Conservation (phyloP, 2,329 filamentous ascomycete genomes). For the Monosporascus sp. region DNA sequence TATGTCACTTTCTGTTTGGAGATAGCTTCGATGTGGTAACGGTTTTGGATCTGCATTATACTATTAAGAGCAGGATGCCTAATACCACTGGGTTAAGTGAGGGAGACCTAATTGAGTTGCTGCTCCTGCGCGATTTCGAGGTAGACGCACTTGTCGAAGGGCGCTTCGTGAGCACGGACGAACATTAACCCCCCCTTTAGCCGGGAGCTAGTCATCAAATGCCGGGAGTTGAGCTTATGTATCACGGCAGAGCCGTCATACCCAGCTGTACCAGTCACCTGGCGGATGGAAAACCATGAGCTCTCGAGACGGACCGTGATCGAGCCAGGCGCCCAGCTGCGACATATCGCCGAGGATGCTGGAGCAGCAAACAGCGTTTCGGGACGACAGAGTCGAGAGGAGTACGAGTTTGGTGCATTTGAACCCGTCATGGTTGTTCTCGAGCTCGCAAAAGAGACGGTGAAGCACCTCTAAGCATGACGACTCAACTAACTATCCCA, state of each 20-base stretch:
- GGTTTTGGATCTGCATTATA: too few relatives aligned
- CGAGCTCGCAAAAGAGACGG: constrained; percentile 9
- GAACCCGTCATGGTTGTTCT: constrained; percentile 16
- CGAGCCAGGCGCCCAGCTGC: constrained; percentile 13
- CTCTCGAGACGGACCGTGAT: constrained; percentile 14
- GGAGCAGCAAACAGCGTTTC: constrained; percentile 14
- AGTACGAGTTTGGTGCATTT: constrained; percentile 17
- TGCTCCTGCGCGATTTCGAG: constrained; percentile 23
- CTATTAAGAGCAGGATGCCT: constrained; percentile 2
- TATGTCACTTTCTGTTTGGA: too few relatives aligned
- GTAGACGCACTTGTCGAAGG: constrained; percentile 20
- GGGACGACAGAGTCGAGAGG: constrained; percentile 15
- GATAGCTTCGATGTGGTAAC: too few relatives aligned
- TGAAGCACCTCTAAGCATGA: constrained; percentile 4
- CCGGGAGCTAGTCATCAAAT: constrained; percentile 11
- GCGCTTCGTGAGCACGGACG: constrained; percentile 14
- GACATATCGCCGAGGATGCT: constrained; percentile 10
- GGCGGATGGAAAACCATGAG: constrained; percentile 12
- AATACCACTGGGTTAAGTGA: constrained; percentile 9
- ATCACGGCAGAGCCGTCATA: constrained; percentile 17
- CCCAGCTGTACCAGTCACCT: constrained; percentile 14
- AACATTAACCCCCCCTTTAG: constrained; percentile 13
- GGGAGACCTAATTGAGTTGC: constrained; percentile 22
- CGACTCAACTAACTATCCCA: neutral
- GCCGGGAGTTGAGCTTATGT: constrained; percentile 18